phyloP scores from a whole-genome alignment of 2,329 filamentous ascomycete genomes.

The Cladosporium sp. region DNA sequence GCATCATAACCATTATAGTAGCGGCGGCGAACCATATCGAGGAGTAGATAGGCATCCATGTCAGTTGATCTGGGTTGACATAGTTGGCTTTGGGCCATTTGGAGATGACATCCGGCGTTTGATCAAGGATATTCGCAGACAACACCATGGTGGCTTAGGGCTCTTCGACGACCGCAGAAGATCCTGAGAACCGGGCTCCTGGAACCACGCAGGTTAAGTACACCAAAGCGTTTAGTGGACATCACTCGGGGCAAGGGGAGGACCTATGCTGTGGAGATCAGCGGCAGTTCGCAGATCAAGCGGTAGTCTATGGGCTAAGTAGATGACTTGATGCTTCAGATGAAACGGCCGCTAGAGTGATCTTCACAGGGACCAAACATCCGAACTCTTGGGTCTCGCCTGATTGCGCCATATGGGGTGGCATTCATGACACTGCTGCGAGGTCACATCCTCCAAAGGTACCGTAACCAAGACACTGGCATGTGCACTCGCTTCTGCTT shows the following conservation, averaged over 20 bases:
- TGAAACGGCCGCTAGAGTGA: neutral
- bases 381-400: no score
- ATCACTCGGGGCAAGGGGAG: no score
- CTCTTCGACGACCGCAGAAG: neutral
- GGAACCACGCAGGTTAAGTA: neutral
- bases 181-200: neutral
- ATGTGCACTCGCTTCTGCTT: no score
- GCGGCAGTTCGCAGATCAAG: neutral
- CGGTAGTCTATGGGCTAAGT: neutral
- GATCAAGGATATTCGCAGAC: constrained; percentile 26
- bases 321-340: neutral
- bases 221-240: no score
- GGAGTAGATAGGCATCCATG: constrained; percentile 30
- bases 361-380: neutral
- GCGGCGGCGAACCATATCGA: constrained; percentile 23
- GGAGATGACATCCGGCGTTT: constrained; percentile 23
- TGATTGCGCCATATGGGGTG: no score
- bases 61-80: constrained; percentile 25
- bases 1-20: constrained; percentile 23
- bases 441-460: no score
- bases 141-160: constrained; percentile 13
- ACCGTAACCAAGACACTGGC: no score
- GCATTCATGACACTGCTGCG: no score
- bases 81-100: constrained; percentile 32
- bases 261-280: neutral